Evolutionary conservation across 345 rosid species (phyloP).

Genomic region (Rhodomyrtus tomentosa): DNA sequence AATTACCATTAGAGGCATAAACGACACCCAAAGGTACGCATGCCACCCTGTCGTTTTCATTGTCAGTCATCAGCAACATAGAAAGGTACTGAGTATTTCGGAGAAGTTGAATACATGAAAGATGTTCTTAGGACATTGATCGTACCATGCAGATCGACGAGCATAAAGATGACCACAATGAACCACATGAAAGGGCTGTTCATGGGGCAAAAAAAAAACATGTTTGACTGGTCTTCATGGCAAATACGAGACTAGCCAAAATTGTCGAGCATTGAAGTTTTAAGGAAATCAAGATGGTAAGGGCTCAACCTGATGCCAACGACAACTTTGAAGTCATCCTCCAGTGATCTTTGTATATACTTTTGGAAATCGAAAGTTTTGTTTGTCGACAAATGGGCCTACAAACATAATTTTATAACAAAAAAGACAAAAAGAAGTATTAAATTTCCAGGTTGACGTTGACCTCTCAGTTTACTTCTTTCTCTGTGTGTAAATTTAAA

Average conservation of each 20-base stretch:
- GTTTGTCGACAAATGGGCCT: constrained; percentile 45
- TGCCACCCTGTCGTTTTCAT: constrained; percentile 41
- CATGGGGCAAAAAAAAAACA: not conserved
- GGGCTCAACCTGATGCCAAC: constrained; percentile 52
- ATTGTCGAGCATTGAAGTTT: not conserved
- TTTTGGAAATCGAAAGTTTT: constrained; percentile 54
- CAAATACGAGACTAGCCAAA: not conserved
- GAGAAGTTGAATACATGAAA: not conserved
- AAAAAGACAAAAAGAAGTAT: not conserved
- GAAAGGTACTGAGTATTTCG: not conserved
- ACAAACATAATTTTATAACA: not conserved
- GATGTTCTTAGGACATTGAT: not conserved
- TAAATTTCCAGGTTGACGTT: not conserved
- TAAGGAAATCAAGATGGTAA: not conserved
- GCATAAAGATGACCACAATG: constrained; percentile 49
- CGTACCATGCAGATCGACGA: constrained; percentile 61
- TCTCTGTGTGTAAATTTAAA: not conserved
- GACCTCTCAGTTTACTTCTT: not conserved
- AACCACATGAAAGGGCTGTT: constrained; percentile 70
- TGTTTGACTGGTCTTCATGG: not conserved
- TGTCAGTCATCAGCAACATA: not conserved
- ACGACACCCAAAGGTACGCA: constrained; percentile 57
- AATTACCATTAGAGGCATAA: constrained; percentile 56
- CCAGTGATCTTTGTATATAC: constrained; percentile 64
- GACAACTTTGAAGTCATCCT: constrained; percentile 68